A percentile compares a stretch with the other conserved stretches of the same genome.
Evolutionary conservation across 169 alveolate genomes (phyloP).

Genomic region (Babesia gibsoni): DNA sequence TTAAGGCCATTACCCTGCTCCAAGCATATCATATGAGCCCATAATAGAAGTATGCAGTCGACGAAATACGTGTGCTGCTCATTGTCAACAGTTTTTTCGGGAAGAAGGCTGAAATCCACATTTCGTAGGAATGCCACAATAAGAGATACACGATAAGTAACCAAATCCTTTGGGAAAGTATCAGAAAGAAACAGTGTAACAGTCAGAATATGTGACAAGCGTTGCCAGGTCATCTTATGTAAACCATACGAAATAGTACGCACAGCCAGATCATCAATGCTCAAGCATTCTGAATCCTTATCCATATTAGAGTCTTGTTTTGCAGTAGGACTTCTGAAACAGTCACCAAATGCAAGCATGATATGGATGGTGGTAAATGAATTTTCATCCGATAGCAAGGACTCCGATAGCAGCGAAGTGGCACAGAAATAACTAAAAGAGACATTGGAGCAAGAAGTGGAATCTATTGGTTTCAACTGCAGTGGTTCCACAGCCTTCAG

Average conservation of each 20-base stretch:
- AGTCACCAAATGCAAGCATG: constrained; percentile 8
- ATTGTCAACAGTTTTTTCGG: neutral
- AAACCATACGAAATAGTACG: constrained; percentile 6
- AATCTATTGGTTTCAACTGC: neutral
- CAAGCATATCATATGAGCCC: constrained; percentile 47
- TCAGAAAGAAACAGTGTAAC: constrained; percentile 8
- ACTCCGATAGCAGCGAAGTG: neutral
- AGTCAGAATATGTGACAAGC: constrained; percentile 6
- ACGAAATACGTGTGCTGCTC: constrained; percentile 26
- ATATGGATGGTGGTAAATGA: neutral
- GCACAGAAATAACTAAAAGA: constrained; percentile 8
- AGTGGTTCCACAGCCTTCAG: neutral
- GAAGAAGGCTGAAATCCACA: neutral
- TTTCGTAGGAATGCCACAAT: neutral
- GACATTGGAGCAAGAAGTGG: constrained; percentile 7
- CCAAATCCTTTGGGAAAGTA: neutral
- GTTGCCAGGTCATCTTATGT: too few relatives aligned
- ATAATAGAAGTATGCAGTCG: constrained; percentile 29
- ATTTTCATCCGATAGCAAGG: neutral
- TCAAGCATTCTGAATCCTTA: neutral
- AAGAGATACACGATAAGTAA: neutral
- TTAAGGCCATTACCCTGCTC: neutral
- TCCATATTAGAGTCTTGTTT: neutral
- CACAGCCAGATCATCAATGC: neutral
- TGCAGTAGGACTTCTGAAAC: neutral